These are phyloP conservation scores for Sporothrix pallida DNA, from an alignment of 2,329 filamentous ascomycete genomes.

Conservation along the genomic window DNA sequence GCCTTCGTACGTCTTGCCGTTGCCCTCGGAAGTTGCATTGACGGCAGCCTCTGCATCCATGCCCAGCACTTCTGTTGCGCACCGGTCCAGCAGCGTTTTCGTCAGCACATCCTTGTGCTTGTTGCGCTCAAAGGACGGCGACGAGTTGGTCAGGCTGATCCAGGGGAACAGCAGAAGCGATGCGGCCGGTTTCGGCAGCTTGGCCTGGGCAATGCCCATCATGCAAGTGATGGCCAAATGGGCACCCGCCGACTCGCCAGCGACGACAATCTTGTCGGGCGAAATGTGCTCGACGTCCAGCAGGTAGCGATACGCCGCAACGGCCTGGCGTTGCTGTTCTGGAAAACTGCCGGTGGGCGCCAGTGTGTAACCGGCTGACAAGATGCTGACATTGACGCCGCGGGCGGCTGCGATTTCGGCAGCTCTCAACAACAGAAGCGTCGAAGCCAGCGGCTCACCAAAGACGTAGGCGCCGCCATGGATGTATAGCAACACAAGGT, in stretches of 20 bases:
- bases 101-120: slow-evolving; percentile 20
- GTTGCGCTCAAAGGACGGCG: slow-evolving; percentile 14
- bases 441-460: background rate
- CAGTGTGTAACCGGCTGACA: slow-evolving; percentile 19
- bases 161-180: slow-evolving; percentile 4
- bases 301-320: slow-evolving; percentile 15
- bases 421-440: background rate
- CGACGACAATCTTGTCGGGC: background rate
- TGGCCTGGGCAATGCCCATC: background rate
- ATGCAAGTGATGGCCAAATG: slow-evolving; percentile 15
- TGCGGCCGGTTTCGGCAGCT: background rate
- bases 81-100: slow-evolving; percentile 14
- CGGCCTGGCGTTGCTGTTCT: slow-evolving; percentile 4
- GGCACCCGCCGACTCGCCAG: slow-evolving; percentile 7
- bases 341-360: background rate
- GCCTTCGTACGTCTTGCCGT: background rate
- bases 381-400: slow-evolving; percentile 19
- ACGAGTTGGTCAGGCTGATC: slow-evolving; percentile 14
- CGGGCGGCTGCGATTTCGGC: slow-evolving; percentile 20
- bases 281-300: slow-evolving; percentile 6
- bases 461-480: slow-evolving; percentile 1
- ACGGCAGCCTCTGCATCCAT: background rate
- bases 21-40: background rate
- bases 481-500: background rate
- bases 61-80: slow-evolving; percentile 3